phyloP scores from a whole-genome alignment of 768 basidiomycete species.

The Termitomyces sp. region DNA sequence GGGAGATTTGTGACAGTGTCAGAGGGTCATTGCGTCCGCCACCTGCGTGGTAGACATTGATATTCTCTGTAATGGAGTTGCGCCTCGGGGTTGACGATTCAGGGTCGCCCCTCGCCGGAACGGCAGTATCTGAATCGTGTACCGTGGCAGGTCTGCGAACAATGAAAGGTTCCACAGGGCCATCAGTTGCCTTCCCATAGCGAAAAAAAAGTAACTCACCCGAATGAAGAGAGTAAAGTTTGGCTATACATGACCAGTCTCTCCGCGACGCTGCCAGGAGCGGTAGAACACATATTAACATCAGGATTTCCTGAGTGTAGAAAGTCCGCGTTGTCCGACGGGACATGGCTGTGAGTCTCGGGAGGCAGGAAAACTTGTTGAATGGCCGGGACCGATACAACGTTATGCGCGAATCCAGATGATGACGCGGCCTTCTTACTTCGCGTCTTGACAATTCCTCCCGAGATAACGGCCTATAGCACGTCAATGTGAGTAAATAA shows the following conservation, averaged over 20 bases:
- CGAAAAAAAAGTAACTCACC: slow-evolving; percentile 34
- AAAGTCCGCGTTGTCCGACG: slow-evolving; percentile 11
- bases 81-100: slow-evolving; percentile 6
- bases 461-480: slow-evolving; percentile 24
- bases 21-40: slow-evolving; percentile 25
- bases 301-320: slow-evolving; percentile 16
- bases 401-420: slow-evolving; percentile 9
- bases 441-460: slow-evolving; percentile 27
- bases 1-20: slow-evolving; percentile 54
- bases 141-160: slow-evolving; percentile 15
- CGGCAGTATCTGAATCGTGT: slow-evolving; percentile 2
- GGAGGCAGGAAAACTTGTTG: slow-evolving; percentile 2
- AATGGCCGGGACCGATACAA: slow-evolving; percentile 14
- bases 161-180: slow-evolving; percentile 13
- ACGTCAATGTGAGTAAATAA: background rate
- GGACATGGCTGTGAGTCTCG: background rate
- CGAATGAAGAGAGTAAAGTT: slow-evolving; percentile 40
- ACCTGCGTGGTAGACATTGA: slow-evolving; percentile 6
- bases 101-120: slow-evolving; percentile 12
- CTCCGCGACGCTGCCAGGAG: slow-evolving; percentile 40
- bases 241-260: slow-evolving; percentile 51
- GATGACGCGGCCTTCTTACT: slow-evolving; percentile 13
- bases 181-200: slow-evolving; percentile 7
- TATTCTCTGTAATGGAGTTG: slow-evolving; percentile 5
- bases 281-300: slow-evolving; percentile 29